Conservation (phyloP, 179 eudicot genomes). For the Actinidia chinensis region DNA sequence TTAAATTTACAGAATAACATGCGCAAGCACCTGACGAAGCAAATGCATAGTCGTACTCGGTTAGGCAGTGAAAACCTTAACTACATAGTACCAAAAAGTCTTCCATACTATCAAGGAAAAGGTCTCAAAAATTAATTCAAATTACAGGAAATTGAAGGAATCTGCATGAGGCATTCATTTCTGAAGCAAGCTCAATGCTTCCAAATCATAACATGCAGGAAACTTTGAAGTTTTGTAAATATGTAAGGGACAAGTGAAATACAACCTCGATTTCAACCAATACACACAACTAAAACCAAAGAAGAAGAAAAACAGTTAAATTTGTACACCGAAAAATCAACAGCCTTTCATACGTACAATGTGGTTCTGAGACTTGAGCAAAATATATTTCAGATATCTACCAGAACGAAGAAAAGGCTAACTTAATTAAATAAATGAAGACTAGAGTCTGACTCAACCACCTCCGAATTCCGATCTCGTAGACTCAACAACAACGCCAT, state of each 20-base stretch:
- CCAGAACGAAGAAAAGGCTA: not conserved
- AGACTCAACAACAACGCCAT: conserved; percentile 3
- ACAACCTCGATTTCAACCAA: not conserved
- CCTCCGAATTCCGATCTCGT: conserved; percentile 9
- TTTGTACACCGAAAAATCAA: not conserved
- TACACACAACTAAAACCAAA: no score
- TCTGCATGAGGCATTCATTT: not conserved
- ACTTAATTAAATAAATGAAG: not conserved
- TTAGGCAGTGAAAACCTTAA: no score
- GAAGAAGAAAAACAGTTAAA: not conserved
- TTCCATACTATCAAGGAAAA: no score
- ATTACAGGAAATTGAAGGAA: not conserved
- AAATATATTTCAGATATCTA: not conserved
- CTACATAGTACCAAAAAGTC: no score
- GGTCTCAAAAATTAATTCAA: not conserved
- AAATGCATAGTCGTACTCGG: no score
- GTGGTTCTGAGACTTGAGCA: not conserved
- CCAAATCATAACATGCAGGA: not conserved
- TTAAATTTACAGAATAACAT: no score
- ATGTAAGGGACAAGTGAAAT: not conserved
- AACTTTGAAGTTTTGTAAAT: no score
- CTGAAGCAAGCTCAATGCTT: not conserved
- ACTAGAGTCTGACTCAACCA: not conserved
- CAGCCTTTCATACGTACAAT: not conserved
- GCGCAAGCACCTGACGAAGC: no score